Conservation (phyloP, 352 stramenopile genomes). For the Plasmopara viticola region DNA sequence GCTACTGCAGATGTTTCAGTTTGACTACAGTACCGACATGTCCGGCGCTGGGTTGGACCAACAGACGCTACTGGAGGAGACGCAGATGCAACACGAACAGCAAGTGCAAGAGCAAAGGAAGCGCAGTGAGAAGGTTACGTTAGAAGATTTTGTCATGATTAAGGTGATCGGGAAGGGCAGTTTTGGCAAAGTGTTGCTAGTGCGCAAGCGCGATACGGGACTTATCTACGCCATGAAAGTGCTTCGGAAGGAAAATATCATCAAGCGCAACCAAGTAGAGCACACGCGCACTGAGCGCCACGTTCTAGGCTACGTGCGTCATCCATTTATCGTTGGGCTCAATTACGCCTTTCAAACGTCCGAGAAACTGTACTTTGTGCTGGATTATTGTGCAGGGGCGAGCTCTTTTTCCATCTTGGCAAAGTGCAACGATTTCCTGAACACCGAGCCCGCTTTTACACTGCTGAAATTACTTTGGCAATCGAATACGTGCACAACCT, state of each 20-base stretch:
- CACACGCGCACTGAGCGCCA: conserved; percentile 98
- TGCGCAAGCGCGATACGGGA: conserved; percentile 89
- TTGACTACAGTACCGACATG: conserved; percentile 64
- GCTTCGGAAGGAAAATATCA: conserved; percentile 98
- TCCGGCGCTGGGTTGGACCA: conserved; percentile 29
- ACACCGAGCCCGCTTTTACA: conserved; percentile 93
- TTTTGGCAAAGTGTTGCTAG: conserved; percentile 96
- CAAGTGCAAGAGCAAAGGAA: conserved; percentile 33
- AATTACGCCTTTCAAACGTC: conserved; percentile 96
- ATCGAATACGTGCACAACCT: conserved; percentile 93
- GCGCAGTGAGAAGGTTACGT: conserved; percentile 71
- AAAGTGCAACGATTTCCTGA: conserved; percentile 94
- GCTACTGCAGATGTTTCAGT: conserved; percentile 57
- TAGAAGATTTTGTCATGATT: conserved; percentile 94
- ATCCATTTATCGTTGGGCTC: conserved; percentile 97
- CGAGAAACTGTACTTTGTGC: conserved; percentile 97
- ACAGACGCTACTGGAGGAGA: conserved; percentile 45
- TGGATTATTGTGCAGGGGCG: conserved; percentile 98
- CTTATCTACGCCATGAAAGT: conserved; percentile 98
- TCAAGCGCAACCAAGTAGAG: conserved; percentile 98
- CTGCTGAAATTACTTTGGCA: conserved; percentile 94
- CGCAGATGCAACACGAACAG: conserved; percentile 37
- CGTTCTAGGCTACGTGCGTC: conserved; percentile 94
- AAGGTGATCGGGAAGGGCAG: conserved; percentile 95
- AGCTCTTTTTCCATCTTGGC: conserved; percentile 91